phyloP scores from a whole-genome alignment of 2,329 filamentous ascomycete species.

The Arthrobotrys conoides region DNA sequence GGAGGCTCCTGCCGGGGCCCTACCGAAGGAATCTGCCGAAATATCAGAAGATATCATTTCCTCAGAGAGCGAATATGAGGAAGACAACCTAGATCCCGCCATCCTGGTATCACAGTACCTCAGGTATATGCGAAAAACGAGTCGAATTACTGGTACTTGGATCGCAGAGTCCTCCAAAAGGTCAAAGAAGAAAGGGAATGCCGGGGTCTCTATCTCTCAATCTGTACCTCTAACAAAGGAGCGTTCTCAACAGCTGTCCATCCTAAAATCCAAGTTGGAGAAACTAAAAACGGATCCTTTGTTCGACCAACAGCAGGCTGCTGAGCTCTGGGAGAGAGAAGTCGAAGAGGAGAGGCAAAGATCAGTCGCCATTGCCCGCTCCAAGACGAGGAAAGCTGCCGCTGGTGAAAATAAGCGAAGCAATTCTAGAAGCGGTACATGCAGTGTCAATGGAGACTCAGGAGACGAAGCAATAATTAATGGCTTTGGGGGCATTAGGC shows the following conservation, averaged over 20 bases:
- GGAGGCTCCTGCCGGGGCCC: background rate
- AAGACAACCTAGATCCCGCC: slow-evolving; percentile 65
- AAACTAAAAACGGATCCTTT: slow-evolving; percentile 67
- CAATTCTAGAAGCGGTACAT: slow-evolving; percentile 34
- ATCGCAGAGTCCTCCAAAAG: slow-evolving; percentile 65
- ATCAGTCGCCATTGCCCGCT: slow-evolving; percentile 6
- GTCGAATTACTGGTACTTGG: slow-evolving; percentile 68
- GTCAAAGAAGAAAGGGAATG: slow-evolving; percentile 65
- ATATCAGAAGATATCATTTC: slow-evolving; percentile 64
- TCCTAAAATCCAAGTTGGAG: slow-evolving; percentile 60
- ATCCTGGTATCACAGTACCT: slow-evolving; percentile 77
- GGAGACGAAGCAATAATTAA: slow-evolving; percentile 37
- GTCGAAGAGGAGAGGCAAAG: slow-evolving; percentile 43
- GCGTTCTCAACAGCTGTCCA: slow-evolving; percentile 59
- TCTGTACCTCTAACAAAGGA: slow-evolving; percentile 50
- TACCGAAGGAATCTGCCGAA: slow-evolving; percentile 2
- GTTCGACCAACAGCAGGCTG: slow-evolving; percentile 70
- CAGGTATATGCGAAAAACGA: slow-evolving; percentile 79
- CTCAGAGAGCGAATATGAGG: slow-evolving; percentile 63
- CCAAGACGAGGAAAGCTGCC: slow-evolving; percentile 24
- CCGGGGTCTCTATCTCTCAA: slow-evolving; percentile 36
- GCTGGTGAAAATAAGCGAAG: slow-evolving; percentile 16
- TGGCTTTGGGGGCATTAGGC: slow-evolving; percentile 33
- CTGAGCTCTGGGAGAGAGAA: slow-evolving; percentile 69
- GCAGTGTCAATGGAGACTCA: slow-evolving; percentile 46